A percentile compares a stretch with the other conserved stretches of the same genome.
Evolutionary conservation across 805 yeast genomes (phyloP).

Genomic region (Yamadazyma tumulicola): DNA sequence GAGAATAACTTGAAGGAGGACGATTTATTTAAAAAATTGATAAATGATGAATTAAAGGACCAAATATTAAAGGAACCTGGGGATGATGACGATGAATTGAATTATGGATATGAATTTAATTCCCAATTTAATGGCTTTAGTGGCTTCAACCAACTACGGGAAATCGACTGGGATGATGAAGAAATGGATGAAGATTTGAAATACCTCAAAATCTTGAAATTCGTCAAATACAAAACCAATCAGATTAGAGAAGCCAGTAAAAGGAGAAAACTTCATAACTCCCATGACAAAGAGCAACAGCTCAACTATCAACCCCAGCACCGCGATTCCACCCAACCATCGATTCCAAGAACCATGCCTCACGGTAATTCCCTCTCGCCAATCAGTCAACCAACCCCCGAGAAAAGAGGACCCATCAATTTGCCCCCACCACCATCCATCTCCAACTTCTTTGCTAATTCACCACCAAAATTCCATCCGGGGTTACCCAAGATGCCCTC

Average conservation of each 20-base stretch:
- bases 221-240: constrained; percentile 34
- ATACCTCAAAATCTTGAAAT: constrained; percentile 39
- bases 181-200: constrained; percentile 46
- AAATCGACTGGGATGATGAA: constrained; percentile 48
- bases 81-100: constrained; percentile 21
- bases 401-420: constrained; percentile 1
- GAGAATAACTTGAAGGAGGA: constrained; percentile 27
- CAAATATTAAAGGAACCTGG: constrained; percentile 32
- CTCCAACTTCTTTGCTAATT: constrained; percentile 8
- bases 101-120: constrained; percentile 23
- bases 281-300: neutral
- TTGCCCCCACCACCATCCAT: constrained; percentile 10
- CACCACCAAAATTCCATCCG: constrained; percentile 5
- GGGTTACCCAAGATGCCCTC: constrained; percentile 13
- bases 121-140: constrained; percentile 11
- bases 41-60: constrained; percentile 37
- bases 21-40: constrained; percentile 32
- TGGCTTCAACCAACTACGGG: constrained; percentile 13
- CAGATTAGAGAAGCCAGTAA: constrained; percentile 10
- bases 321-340: too few relatives aligned
- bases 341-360: too few relatives aligned
- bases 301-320: neutral
- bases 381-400: neutral
- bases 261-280: constrained; percentile 8
- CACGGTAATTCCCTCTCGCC: neutral